phyloP scores from a whole-genome alignment of 1,139 yeast genomes.

The Hemisphaericaspora subhashii region DNA sequence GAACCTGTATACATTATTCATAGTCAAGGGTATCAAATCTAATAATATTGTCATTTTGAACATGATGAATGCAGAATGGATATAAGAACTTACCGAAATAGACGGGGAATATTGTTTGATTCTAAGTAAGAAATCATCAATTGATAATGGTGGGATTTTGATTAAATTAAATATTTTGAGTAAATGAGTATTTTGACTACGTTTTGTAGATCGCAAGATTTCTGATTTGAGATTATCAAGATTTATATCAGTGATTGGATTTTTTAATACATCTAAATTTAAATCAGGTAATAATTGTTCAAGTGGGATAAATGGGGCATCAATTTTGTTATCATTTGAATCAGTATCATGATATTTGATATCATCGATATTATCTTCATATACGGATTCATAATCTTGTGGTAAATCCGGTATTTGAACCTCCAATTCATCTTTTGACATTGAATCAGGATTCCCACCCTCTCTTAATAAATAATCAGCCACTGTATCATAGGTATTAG shows the following conservation, averaged over 20 bases:
- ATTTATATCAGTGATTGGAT: constrained; percentile 20
- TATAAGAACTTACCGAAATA: constrained; percentile 40
- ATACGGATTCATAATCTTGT: constrained; percentile 7
- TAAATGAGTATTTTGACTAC: constrained; percentile 33
- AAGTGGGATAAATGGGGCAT: constrained; percentile 24
- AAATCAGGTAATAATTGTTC: constrained; percentile 22
- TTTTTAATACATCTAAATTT: constrained; percentile 15
- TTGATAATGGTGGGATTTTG: constrained; percentile 35
- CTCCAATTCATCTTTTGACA: constrained; percentile 5
- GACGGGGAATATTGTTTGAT: constrained; percentile 45
- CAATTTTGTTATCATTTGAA: constrained; percentile 10
- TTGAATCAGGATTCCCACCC: constrained; percentile 5
- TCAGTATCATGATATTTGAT: constrained; percentile 9
- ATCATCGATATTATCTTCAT: constrained; percentile 12
- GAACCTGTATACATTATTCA: constrained; percentile 38
- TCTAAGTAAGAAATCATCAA: constrained; percentile 38
- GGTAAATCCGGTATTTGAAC: constrained; percentile 4
- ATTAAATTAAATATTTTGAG: constrained; percentile 36
- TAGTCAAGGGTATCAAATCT: constrained; percentile 32
- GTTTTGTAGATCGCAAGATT: constrained; percentile 18
- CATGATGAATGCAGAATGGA: constrained; percentile 42
- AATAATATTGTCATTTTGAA: constrained; percentile 37
- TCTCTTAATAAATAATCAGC: constrained; percentile 15
- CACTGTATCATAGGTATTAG: constrained; percentile 10
- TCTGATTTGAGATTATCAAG: constrained; percentile 21